These are phyloP conservation scores for Phytophthora fragariaefolia DNA, from an alignment of 352 stramenopile species.

Conservation along the genomic window DNA sequence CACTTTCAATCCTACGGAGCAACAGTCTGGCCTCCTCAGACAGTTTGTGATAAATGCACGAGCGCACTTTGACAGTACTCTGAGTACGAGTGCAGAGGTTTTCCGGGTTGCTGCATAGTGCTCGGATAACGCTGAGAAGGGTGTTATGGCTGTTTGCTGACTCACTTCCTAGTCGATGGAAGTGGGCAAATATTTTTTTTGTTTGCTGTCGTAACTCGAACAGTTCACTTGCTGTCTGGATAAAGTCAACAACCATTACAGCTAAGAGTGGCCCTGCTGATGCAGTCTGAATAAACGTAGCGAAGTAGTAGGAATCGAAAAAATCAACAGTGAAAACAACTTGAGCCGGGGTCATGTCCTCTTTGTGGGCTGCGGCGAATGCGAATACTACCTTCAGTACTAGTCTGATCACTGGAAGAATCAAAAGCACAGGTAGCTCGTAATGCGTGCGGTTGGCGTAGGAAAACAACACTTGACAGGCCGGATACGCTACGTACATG, in stretches of 20 bases:
- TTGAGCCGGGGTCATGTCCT: slow-evolving; percentile 17
- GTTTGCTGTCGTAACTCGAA: slow-evolving; percentile 3
- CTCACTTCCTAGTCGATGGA: background rate
- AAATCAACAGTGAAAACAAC: slow-evolving; percentile 23
- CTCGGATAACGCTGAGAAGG: background rate
- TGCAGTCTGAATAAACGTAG: background rate
- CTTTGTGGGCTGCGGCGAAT: slow-evolving; percentile 2
- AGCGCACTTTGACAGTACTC: slow-evolving; percentile 5
- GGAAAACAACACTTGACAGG: slow-evolving; percentile 3
- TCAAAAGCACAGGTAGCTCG: slow-evolving; percentile 10
- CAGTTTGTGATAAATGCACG: slow-evolving; percentile 16
- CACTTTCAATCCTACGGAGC: background rate
- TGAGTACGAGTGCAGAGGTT: background rate
- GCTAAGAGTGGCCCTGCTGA: background rate
- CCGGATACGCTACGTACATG: slow-evolving; percentile 15
- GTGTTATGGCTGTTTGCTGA: background rate
- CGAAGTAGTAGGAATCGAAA: slow-evolving; percentile 11
- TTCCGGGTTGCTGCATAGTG: background rate
- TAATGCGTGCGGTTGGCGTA: slow-evolving; percentile 4
- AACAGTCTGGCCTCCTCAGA: background rate
- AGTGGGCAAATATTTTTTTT: background rate
- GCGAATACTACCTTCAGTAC: slow-evolving; percentile 8
- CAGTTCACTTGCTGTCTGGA: slow-evolving; percentile 11
- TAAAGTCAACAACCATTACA: slow-evolving; percentile 6
- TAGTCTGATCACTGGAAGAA: slow-evolving; percentile 6